Conservation (phyloP, 2,329 filamentous ascomycete genomes). For the Zymoseptoria brevis region DNA sequence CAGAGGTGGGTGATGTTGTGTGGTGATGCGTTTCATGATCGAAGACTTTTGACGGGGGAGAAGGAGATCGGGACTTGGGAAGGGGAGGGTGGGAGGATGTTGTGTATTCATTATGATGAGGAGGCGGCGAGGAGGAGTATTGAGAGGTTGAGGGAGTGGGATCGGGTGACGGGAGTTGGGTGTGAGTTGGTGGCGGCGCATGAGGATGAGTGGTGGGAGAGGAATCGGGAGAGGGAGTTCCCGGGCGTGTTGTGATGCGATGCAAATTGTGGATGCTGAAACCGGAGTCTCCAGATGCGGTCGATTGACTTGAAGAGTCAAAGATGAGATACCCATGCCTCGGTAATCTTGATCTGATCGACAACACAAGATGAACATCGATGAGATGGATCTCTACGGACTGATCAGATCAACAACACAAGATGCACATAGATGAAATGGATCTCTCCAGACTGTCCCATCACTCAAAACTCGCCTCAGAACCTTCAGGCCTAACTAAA, state of each 20-base stretch:
- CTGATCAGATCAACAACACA: no score
- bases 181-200: constrained; percentile 47
- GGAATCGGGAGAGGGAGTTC: constrained; percentile 15
- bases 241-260: constrained; percentile 30
- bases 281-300: no score
- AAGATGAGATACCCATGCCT: no score
- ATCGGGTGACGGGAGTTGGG: constrained; percentile 24
- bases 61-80: constrained; percentile 46
- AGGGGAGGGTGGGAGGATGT: constrained; percentile 36
- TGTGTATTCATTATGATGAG: constrained; percentile 47
- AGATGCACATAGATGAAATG: no score
- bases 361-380: no score
- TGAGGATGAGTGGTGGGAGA: constrained; percentile 42
- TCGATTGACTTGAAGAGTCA: no score
- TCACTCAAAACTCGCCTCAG: no score
- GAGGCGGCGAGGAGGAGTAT: constrained; percentile 39
- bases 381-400: no score
- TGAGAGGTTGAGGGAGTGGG: constrained; percentile 33
- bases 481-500: no score
- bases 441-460: no score
- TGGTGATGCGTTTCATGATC: constrained; percentile 49
- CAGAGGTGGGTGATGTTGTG: constrained; percentile 43
- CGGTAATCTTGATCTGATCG: no score
- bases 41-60: constrained; percentile 44
- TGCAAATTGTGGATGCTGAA: no score